These are phyloP conservation scores for Naematelia aurantialba DNA, from an alignment of 768 basidiomycete species.

Conservation along the genomic window DNA sequence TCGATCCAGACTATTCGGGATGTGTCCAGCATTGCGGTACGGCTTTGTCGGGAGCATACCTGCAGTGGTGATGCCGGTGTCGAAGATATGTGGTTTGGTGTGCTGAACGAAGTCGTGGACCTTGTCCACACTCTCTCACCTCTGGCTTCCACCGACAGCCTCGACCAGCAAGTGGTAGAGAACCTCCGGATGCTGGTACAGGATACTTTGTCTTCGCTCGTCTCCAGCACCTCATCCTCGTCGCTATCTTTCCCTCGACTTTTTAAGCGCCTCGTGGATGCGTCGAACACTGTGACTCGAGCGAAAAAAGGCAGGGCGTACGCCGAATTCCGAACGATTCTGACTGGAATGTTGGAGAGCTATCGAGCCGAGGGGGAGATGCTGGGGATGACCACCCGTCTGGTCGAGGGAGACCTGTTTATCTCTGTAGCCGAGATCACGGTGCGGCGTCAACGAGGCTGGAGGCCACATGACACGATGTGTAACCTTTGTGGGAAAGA, in stretches of 20 bases:
- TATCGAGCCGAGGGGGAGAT: slow-evolving; percentile 90
- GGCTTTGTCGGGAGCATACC: slow-evolving; percentile 64
- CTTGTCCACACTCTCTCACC: slow-evolving; percentile 61
- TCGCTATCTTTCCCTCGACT: slow-evolving; percentile 84
- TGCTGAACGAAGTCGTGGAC: slow-evolving; percentile 76
- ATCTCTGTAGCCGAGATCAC: slow-evolving; percentile 62
- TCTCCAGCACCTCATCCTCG: slow-evolving; percentile 74
- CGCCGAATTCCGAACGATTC: slow-evolving; percentile 82
- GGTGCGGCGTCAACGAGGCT: slow-evolving; percentile 37
- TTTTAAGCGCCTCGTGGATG: slow-evolving; percentile 85
- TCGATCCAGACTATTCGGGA: slow-evolving; percentile 53
- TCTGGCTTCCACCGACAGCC: slow-evolving; percentile 1
- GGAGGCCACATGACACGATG: slow-evolving; percentile 34
- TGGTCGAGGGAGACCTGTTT: slow-evolving; percentile 78
- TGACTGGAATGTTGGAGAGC: slow-evolving; percentile 92
- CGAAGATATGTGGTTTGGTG: slow-evolving; percentile 88
- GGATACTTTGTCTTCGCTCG: slow-evolving; percentile 73
- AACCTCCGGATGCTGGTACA: slow-evolving; percentile 72
- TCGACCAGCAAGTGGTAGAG: slow-evolving; percentile 48
- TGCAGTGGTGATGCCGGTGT: slow-evolving; percentile 49
- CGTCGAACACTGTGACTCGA: slow-evolving; percentile 49
- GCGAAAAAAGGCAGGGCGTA: slow-evolving; percentile 54
- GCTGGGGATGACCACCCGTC: slow-evolving; percentile 73
- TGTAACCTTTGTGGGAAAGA: slow-evolving; percentile 14
- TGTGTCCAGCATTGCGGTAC: slow-evolving; percentile 62